A percentile compares a stretch with the other conserved stretches of the same genome.
Conservation (phyloP, 495 filamentous ascomycete genomes). For the Gamarada debralockiae region DNA sequence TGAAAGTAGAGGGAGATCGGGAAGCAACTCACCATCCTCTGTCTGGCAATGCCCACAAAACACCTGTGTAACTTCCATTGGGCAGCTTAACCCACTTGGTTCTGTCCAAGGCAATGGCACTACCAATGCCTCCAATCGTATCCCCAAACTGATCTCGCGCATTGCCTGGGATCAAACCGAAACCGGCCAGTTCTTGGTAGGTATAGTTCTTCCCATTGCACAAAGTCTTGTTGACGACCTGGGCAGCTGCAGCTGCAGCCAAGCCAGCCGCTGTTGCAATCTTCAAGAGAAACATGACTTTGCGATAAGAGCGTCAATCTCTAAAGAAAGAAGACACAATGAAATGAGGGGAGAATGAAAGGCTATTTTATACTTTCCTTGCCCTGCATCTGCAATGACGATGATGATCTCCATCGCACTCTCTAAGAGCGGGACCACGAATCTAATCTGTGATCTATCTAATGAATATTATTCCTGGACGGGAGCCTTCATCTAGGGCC, state of each 20-base stretch:
- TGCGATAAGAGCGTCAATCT: no score
- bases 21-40: constrained; percentile 59
- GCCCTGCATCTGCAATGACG: no score
- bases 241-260: neutral
- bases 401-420: no score
- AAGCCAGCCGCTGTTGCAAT: neutral
- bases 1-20: no score
- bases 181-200: constrained; percentile 70
- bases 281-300: constrained; percentile 5
- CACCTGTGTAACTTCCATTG: constrained; percentile 56
- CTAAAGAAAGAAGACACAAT: no score
- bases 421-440: no score
- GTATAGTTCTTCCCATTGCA: constrained; percentile 63
- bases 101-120: constrained; percentile 60
- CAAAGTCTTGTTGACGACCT: constrained; percentile 8
- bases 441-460: no score
- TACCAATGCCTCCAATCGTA: constrained; percentile 67
- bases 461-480: no score
- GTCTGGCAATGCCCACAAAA: constrained; percentile 64
- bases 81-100: constrained; percentile 56
- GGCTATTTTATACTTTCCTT: neutral
- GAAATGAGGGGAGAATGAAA: no score
- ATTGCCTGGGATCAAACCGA: constrained; percentile 57
- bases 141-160: constrained; percentile 69
- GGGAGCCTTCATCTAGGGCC: no score